Evolutionary conservation across 1,284 basidiomycete species (phyloP), one percentile per base, ranked within the genome.

Genomic region (Leccinum fuscescens): DNA sequence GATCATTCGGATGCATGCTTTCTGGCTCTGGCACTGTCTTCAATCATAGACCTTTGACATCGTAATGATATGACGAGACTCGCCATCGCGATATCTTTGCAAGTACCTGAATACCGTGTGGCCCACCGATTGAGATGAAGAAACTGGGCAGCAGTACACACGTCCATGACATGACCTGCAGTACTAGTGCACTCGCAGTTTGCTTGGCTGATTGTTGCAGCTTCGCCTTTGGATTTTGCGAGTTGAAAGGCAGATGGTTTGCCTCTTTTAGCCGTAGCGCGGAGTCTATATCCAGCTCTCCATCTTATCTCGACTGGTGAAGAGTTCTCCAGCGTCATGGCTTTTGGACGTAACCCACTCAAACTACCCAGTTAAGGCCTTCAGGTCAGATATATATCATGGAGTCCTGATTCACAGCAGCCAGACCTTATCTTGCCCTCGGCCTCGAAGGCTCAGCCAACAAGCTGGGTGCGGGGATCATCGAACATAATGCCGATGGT

Each of bases 391-490:
- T 65, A 35, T 42, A 54, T 55, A 35, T 20, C 42, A 22, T 33
- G 31, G 27, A 22, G 29, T 59, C 49, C 62, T 70, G 52, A 70
- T 54, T 39, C 37, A 29, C 48, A 60, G 15, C 65, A 90, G 89
- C 83, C 61, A 80, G 80, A 60, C 79, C 87, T 17, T 85, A 86
- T 69, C 73, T 92, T 27, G 90, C 90, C 9, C 84, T 98, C 33
- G 95, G 95, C 11, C 85, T 98, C 48, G 95, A 97, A 76, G 95
- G 95, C 17, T 95, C 93, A 22, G 97, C 97, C 42, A 99, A 99
- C 80, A 99, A 99, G 77, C 84, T 99, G 37, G 97, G 97, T n/a
- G 92, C 90, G 20, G 97, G 97, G 4, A 82, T 99, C 54, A 94
- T 99, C 75, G 86, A 87, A 61, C 96, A 99, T 72, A 81, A 82